Evolutionary conservation across 441 rosid species (phyloP).

Genomic region (Bruguiera hainesii): DNA sequence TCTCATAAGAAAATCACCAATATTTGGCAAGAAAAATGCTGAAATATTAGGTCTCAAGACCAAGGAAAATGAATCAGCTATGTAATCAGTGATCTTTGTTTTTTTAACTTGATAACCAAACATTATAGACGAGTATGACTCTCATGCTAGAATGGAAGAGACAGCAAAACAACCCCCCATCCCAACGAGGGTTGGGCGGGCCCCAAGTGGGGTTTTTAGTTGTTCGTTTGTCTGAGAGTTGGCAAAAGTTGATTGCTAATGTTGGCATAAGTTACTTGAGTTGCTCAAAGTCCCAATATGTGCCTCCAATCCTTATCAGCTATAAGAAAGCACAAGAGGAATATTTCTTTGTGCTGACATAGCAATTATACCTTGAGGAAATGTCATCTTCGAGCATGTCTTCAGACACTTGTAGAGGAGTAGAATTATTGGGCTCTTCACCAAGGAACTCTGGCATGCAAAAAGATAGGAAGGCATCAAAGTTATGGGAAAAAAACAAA

Average conservation of each 20-base stretch:
- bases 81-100: not conserved
- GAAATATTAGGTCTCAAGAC: not conserved
- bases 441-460: slow-evolving; percentile 48
- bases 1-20: slow-evolving; percentile 6
- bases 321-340: not conserved
- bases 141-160: too few species aligned
- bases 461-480: not conserved
- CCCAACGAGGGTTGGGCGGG: too few species aligned
- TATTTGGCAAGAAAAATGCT: not conserved
- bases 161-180: too few species aligned
- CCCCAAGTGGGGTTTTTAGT: too few species aligned
- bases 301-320: not conserved
- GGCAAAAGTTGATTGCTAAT: too few species aligned
- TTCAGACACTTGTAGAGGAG: slow-evolving; percentile 58
- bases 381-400: slow-evolving; percentile 71
- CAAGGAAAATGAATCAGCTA: not conserved
- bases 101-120: too few species aligned
- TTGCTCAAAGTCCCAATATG: too few species aligned
- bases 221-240: too few species aligned
- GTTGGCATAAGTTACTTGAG: too few species aligned
- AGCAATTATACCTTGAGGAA: slow-evolving; percentile 66
- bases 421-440: slow-evolving; percentile 58
- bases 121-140: too few species aligned
- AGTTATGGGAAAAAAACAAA: not conserved
- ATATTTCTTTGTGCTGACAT: not conserved